Evolutionary conservation across 140 eudicot genomes (phyloP), one percentile per base, ranked within the genome.

Genomic region (Bidens hawaiensis): DNA sequence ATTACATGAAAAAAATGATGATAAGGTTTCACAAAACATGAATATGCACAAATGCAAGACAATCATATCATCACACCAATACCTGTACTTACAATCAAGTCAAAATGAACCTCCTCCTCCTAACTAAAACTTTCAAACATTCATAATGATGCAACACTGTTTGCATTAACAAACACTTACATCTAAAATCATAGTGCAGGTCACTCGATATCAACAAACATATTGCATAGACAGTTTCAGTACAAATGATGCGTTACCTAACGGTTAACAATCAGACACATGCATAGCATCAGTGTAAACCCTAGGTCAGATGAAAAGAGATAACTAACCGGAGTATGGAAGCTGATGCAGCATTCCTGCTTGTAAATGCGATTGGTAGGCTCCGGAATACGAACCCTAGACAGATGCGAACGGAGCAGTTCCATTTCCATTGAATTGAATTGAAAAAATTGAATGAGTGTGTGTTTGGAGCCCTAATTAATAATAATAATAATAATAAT

Each of bases 321-420:
- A 25, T 15, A 33, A 49, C 16, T 19, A 64, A 93, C 99, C 89
- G 99, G 99, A 74, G 95, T 88, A 34, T 93, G 95, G 63, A 84
- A 93, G 7, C 89, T 88, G 72, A 93, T 74, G 69, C 99, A 93
- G 71, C 99, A 93, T 71, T 93, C 99, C 4, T 88, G 86, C 71
- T 93, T 93, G 79, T 84, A 93, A 72, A 93, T 83, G 64, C 99
- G 96, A 79, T 82, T 82, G 7, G 96, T 93, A 2, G 99, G 99
- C 55, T 88, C 99, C 5, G 99, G 96, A 50, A 88, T 93, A 23
- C 99, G 87, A 51, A 93, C 93, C 13, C 80, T 82, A 1, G 85
- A 69, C 50, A 93, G 87, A 72, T 87, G 80, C 66, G 89, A 31
- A 28, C 99, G 94, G 56, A 93, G 99, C 42, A 84, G 76, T 68